Evolutionary conservation across 345 rosid genomes (phyloP), one percentile per base, ranked within the genome.

Genomic region (Mercurialis annua): DNA sequence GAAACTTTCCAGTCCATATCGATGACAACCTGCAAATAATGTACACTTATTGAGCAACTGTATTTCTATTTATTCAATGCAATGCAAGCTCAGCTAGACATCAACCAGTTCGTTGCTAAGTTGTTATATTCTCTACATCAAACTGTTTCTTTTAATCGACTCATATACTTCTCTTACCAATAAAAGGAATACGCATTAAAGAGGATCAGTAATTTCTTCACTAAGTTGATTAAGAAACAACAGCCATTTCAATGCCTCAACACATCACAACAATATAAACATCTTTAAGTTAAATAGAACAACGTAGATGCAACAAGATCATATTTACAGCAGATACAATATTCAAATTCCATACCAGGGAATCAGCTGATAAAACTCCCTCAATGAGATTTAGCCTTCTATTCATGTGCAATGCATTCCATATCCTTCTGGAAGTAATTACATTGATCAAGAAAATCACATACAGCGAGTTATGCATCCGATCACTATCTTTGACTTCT

Each of bases 391-490:
- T 73, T 64, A 64, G 15, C 10, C 52, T 78, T 27, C 58, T 0
- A 17, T 15, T 2, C 81, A 40, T 64, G 59, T 68, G 79, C 81
- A 85, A 31, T 15, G 78, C 76, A 23, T 29, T 64, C 85, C 83
- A 82, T 62, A 78, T 81, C 60, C 84, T 66, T 31, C 2, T 71
- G 67, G 61, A 56, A 7, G 89, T 71, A 33, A 77, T 71, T 40
- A 74, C 1, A 62, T 70, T 85, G 15, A 10, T 64, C 76, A 81
- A 42, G 53, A 50, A 77, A 51, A 82, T 58, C 18, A 68, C 81
- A 67, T 56, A 72, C 16, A 76, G 21, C 16, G 81, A 69, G 51
- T 68, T 64, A 24, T 24, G 49, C 36, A 2, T 23, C 38, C 53
- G n/a, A n/a, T n/a, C n/a, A n/a, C n/a, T n/a, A n/a, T n/a, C n/a